Evolutionary conservation across 805 yeast species (phyloP).

Genomic region (Kuraishia cidri): DNA sequence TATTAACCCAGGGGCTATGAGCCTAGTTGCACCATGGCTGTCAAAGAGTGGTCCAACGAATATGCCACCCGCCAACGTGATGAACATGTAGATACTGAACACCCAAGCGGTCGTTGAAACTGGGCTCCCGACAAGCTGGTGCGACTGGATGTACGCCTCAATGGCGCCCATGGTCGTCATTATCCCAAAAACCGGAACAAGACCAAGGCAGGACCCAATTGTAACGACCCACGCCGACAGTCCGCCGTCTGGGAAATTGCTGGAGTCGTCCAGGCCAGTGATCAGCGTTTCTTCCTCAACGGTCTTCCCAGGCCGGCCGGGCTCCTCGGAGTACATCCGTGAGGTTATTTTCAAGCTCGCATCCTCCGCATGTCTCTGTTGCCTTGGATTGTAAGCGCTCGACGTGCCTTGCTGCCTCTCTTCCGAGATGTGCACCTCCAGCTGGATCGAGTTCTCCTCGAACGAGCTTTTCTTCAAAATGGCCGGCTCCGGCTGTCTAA

Average conservation of each 20-base stretch:
- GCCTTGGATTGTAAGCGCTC: too few relatives aligned
- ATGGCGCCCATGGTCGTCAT: constrained; percentile 53
- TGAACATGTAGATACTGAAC: constrained; percentile 43
- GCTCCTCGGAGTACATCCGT: too few relatives aligned
- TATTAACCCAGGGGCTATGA: constrained; percentile 32
- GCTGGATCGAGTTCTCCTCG: too few relatives aligned
- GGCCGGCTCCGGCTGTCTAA: too few relatives aligned
- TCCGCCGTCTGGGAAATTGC: constrained; percentile 32
- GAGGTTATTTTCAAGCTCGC: too few relatives aligned
- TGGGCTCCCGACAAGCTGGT: constrained; percentile 36
- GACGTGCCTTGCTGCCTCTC: too few relatives aligned
- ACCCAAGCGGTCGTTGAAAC: constrained; percentile 55
- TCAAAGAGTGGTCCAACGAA: constrained; percentile 44
- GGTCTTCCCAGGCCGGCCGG: too few relatives aligned
- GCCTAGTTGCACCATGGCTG: constrained; percentile 39
- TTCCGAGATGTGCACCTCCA: too few relatives aligned
- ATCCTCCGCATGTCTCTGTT: too few relatives aligned
- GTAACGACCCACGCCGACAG: constrained; percentile 26
- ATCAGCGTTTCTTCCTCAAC: too few relatives aligned
- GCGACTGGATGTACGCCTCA: constrained; percentile 49
- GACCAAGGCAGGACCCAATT: constrained; percentile 30
- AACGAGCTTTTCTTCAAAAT: too few relatives aligned
- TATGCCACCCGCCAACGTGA: constrained; percentile 29
- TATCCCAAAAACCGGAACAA: constrained; percentile 37
- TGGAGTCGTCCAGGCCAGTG: too few relatives aligned